Conservation (phyloP, 2,329 filamentous ascomycete species). For the Grosmannia serpens region DNA sequence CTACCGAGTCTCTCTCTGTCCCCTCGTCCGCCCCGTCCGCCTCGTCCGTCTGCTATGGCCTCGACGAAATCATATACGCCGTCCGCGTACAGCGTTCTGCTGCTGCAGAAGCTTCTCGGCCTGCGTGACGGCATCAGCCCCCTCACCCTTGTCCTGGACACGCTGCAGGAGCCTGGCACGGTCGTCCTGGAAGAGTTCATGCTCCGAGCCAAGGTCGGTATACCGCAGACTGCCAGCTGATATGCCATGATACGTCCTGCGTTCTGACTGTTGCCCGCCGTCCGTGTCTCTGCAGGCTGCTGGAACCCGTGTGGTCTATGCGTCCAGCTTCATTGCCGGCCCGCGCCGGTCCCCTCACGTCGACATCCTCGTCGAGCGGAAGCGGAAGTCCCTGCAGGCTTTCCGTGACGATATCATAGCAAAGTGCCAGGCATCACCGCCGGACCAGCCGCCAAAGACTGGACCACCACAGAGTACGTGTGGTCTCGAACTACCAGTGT, state of each 20-base stretch:
- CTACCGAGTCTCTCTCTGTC: neutral
- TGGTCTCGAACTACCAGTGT: neutral
- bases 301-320: conserved; percentile 59
- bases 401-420: conserved; percentile 50
- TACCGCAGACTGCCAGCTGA: too few species aligned
- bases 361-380: conserved; percentile 56
- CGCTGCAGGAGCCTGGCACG: conserved; percentile 65
- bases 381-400: conserved; percentile 42
- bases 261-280: neutral
- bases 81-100: conserved; percentile 16
- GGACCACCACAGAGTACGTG: conserved; percentile 11
- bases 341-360: conserved; percentile 50
- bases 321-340: conserved; percentile 58
- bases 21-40: neutral
- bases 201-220: conserved; percentile 55
- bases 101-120: conserved; percentile 18
- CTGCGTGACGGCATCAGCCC: conserved; percentile 24
- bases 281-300: conserved; percentile 32
- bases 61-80: conserved; percentile 13
- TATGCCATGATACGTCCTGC: neutral
- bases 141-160: conserved; percentile 33
- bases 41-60: conserved; percentile 9
- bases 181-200: conserved; percentile 65
- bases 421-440: conserved; percentile 28
- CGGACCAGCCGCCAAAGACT: conserved; percentile 7